Evolutionary conservation across 2,329 filamentous ascomycete genomes (phyloP).

Genomic region (Fusarium sp.): DNA sequence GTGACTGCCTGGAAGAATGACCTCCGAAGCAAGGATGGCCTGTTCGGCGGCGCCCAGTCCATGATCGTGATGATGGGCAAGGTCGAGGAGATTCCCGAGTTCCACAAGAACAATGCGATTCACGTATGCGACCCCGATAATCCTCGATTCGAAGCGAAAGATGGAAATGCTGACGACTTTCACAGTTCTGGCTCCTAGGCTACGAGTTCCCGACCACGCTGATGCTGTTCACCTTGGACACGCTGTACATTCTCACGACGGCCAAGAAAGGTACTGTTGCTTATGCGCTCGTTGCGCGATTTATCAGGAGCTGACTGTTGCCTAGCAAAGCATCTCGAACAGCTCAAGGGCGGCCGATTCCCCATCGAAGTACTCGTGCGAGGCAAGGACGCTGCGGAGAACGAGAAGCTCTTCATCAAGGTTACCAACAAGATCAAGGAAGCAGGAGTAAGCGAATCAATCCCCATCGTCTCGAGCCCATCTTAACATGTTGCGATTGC

Average conservation of each 20-base stretch:
- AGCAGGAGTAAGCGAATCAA: conserved; percentile 75
- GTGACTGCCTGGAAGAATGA: conserved; percentile 95
- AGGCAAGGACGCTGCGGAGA: conserved; percentile 91
- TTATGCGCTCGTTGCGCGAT: neutral
- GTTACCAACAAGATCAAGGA: conserved; percentile 88
- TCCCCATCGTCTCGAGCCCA: neutral
- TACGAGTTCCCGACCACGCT: conserved; percentile 98
- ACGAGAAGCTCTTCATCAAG: conserved; percentile 88
- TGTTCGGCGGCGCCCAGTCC: conserved; percentile 88
- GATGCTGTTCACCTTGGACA: conserved; percentile 90
- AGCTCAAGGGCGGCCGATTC: conserved; percentile 90
- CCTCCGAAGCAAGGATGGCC: conserved; percentile 85
- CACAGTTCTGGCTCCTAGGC: conserved; percentile 95
- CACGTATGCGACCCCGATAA: conserved; percentile 72
- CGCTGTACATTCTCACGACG: conserved; percentile 92
- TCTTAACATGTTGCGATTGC: conserved; percentile 24
- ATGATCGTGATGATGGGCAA: conserved; percentile 95
- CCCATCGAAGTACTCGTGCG: conserved; percentile 92
- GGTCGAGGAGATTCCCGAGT: conserved; percentile 86
- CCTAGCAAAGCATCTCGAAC: conserved; percentile 90
- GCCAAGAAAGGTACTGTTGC: conserved; percentile 87
- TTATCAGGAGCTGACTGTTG: conserved; percentile 47
- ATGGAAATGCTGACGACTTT: conserved; percentile 28
- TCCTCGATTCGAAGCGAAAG: neutral
- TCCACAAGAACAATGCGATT: conserved; percentile 96